Conservation (phyloP, 768 basidiomycete genomes). For the Lanmaoa rubissima region DNA sequence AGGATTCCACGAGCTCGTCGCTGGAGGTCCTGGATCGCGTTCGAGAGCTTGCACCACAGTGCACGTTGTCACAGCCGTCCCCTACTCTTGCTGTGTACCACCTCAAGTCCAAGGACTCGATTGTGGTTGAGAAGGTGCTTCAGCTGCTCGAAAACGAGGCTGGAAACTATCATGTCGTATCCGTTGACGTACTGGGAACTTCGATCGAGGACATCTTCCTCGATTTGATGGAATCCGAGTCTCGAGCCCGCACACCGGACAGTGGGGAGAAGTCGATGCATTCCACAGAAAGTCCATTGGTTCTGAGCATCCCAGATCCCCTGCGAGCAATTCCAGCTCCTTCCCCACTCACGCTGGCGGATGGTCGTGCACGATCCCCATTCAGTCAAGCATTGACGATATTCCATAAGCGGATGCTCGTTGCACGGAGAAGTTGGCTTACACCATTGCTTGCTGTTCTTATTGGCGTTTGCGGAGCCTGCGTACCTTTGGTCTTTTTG, state of each 20-base stretch:
- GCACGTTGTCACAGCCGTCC: slow-evolving; percentile 43
- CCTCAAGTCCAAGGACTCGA: slow-evolving; percentile 58
- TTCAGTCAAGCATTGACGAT: slow-evolving; percentile 69
- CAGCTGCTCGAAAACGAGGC: slow-evolving; percentile 49
- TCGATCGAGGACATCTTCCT: slow-evolving; percentile 84
- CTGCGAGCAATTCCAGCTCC: background rate
- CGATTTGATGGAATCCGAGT: slow-evolving; percentile 53
- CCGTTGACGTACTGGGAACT: slow-evolving; percentile 68
- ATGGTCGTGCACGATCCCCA: slow-evolving; percentile 53
- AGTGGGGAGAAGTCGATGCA: slow-evolving; percentile 25
- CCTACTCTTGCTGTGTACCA: slow-evolving; percentile 50
- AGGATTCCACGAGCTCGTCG: slow-evolving; percentile 13
- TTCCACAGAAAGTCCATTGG: slow-evolving; percentile 1
- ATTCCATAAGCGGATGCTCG: slow-evolving; percentile 65
- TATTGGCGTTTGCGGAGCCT: slow-evolving; percentile 59
- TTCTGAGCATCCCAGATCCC: background rate
- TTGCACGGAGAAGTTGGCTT: slow-evolving; percentile 68
- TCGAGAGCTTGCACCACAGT: slow-evolving; percentile 43
- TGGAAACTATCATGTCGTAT: slow-evolving; percentile 37
- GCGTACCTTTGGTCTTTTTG: slow-evolving; percentile 68
- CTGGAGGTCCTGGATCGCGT: slow-evolving; percentile 41
- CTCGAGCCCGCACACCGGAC: slow-evolving; percentile 17
- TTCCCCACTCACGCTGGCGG: slow-evolving; percentile 32
- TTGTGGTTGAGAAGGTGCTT: slow-evolving; percentile 54
- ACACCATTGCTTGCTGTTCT: slow-evolving; percentile 53